Base-by-base conservation (phyloP, 306 rosid genomes). In the Nissolia schottii region DNA sequence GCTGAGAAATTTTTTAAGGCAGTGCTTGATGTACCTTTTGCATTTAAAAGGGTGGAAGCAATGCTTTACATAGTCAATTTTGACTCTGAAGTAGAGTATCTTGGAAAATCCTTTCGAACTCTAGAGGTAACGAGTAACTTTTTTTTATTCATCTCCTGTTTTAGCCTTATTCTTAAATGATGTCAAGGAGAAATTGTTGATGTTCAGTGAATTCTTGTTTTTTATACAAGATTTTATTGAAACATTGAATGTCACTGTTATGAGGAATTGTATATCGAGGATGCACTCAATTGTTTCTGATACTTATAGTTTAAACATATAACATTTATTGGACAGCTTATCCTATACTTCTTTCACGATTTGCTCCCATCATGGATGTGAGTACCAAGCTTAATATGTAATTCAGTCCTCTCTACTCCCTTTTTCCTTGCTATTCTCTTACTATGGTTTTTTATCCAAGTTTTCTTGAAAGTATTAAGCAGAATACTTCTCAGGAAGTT, bases 1-100 rank as follows among this genome's bases (percentile, higher is more conserved):
- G 98, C 98, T 1, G 98, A 91, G 87, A 89, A 71, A 53, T 94
- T 94, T 78, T 88, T 94, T 65, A 91, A 91, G 90, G 97, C 92
- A 57, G 75, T 94, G 67, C 90, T 94, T 62, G 95, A 86, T 50
- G 85, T 94, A 35, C 98, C 98, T 19, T 89, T 87, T 41, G 97
- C 97, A 6, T 91, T 94, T 24, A 89, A 74, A 87, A 86, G 97
- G 87, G 85, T 89, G 23, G 95, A 86, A 71, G 89, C 96, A 54
- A 85, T 94, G 98, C 98, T 89, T 68, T 94, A 87, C 87, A 71
- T 89, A n/a, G 82, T 85, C 72, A 94, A 87, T 80, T 94, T 94
- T 40, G 97, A 94, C 59, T 89, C 97, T 18, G 98, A 94, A 85
- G 75, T 89, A 16, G 92, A 85, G 57, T 94, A 94, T 79, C 96